Percentiles rank a stretch among this genome's conserved stretches.
Evolutionary conservation across 1,284 basidiomycete species (phyloP).

Genomic region (Puccinia polysora): DNA sequence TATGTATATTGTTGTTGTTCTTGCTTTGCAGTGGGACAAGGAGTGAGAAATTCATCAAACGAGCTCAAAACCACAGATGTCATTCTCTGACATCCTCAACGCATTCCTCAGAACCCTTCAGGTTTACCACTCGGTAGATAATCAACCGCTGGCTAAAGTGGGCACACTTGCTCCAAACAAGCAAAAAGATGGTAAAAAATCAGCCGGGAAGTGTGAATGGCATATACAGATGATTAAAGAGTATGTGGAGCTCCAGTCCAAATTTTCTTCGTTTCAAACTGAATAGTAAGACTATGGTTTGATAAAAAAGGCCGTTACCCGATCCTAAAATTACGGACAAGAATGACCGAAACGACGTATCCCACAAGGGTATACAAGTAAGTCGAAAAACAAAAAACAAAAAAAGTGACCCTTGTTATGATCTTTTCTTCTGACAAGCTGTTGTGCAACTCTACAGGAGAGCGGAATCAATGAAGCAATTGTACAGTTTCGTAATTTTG

Average conservation of each 20-base stretch:
- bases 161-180: not conserved
- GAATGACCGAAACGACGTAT: not conserved
- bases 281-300: too few relatives aligned
- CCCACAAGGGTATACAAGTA: conserved; percentile 29
- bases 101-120: not conserved
- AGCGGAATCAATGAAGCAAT: conserved; percentile 7
- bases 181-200: conserved; percentile 2
- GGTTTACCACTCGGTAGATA: conserved; percentile 2
- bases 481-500: conserved; percentile 3
- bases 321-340: conserved; percentile 1
- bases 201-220: conserved; percentile 18
- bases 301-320: conserved; percentile 4
- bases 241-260: too few relatives aligned
- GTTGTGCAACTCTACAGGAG: not conserved
- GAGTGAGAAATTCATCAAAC: not conserved
- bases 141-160: not conserved
- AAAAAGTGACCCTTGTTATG: not conserved
- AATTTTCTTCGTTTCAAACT: too few relatives aligned
- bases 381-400: not conserved
- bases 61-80: not conserved
- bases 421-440: not conserved
- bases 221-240: conserved; percentile 30
- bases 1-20: not conserved
- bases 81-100: not conserved
- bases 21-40: conserved; percentile 2